Conservation (phyloP, 345 rosid genomes). For the Conringia planisiliqua region DNA sequence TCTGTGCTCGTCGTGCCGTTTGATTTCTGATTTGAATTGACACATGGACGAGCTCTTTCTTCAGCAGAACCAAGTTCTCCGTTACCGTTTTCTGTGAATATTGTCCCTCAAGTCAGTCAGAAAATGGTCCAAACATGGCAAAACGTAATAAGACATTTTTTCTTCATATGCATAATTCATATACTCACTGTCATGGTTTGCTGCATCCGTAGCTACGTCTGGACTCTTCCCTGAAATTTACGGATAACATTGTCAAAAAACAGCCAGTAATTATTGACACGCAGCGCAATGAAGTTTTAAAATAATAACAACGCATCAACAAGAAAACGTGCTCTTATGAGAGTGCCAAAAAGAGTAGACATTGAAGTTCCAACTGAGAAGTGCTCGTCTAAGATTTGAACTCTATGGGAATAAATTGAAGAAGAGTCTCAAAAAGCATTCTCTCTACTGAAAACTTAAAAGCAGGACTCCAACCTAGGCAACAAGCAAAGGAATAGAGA, state of each 20-base stretch:
- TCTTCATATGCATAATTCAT: not conserved
- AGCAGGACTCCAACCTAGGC: not conserved
- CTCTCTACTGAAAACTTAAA: not conserved
- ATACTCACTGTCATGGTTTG: slow-evolving; percentile 45
- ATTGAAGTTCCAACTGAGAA: not conserved
- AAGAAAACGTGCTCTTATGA: not conserved
- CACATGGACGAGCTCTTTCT: slow-evolving; percentile 26
- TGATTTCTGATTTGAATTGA: slow-evolving; percentile 45
- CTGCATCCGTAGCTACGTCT: slow-evolving; percentile 37
- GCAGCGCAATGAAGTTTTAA: not conserved
- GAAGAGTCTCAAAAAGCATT: not conserved
- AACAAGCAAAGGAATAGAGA: not conserved
- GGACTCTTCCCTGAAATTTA: slow-evolving; percentile 42
- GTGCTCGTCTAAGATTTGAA: slow-evolving; percentile 5
- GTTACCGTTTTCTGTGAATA: slow-evolving; percentile 44
- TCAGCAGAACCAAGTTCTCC: slow-evolving; percentile 38
- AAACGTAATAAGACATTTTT: not conserved
- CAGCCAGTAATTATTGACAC: not conserved
- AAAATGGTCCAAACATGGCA: not conserved
- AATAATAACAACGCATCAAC: not conserved
- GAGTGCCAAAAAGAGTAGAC: not conserved
- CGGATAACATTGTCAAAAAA: slow-evolving; percentile 1
- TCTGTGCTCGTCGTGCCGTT: slow-evolving; percentile 53
- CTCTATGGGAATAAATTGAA: not conserved
- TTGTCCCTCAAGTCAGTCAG: not conserved